Evolutionary conservation across 1,284 basidiomycete genomes (phyloP), one percentile per base, ranked within the genome.

Genomic region (Malassezia obtusa): DNA sequence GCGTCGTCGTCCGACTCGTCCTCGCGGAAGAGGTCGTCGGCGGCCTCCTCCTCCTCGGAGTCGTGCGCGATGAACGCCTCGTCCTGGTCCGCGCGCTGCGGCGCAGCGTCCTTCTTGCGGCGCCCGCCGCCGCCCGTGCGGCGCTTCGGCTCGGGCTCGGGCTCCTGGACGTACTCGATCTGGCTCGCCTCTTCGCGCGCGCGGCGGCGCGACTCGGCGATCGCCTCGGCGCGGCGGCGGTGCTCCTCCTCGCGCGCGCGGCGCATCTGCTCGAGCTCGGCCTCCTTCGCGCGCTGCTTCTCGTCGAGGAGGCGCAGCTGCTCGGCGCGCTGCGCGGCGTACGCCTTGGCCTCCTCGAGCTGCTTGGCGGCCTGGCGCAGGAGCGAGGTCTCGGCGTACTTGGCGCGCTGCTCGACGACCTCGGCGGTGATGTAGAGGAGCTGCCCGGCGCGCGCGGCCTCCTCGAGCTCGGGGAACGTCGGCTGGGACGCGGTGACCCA

Each of bases 391-490:
- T 63, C 64, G 33, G 64, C 69, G 50, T 68, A 73, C 60, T 67
- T 62, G 51, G 59, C 59, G 22, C 71, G 63, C 61, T 73, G 71
- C 51, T 71, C 71, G 3, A 73, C 61, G 3, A 71, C 45, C 25
- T 73, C 69, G 12, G 61, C 55, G 24, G 67, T 56, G 54, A 73
- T 65, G 58, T 67, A 65, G 25, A 62, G 52, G 25, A 73, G 61
- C 25, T 62, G 63, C 0, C 59, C 58, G 15, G 47, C 50, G 35
- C 55, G 56, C 19, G 71, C 71, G 11, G 66, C 63, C 26, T 64
- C 62, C 28, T 60, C 30, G 25, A 71, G 51, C 12, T 53, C n/a
- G 10, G 10, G 8, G 1, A 64, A 57, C 21, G 59, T 33, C 3
- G 48, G 54, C 61, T 65, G 65, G 9, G 66, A 58, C 14, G 51